Percentiles rank a stretch among this genome's conserved stretches.
Conservation (phyloP, 1,284 basidiomycete species). For the Tylopilus sp. region DNA sequence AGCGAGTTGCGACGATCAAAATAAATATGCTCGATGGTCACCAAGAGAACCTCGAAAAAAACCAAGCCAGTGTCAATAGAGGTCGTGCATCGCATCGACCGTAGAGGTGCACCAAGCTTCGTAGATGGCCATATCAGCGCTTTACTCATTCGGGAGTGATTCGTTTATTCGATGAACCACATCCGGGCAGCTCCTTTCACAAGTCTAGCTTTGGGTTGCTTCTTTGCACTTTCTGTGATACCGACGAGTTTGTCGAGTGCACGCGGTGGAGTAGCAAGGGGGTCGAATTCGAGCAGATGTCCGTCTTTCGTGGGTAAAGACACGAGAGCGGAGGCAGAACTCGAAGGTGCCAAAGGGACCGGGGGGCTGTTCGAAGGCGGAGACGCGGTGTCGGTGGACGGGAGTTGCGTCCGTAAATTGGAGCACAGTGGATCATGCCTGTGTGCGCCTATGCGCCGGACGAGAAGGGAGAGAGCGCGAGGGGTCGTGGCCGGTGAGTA, state of each 20-base stretch:
- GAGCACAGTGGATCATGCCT: too few species aligned
- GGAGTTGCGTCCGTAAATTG: too few species aligned
- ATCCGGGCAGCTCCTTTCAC: slow-evolving; percentile 67
- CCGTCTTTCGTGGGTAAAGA: slow-evolving; percentile 73
- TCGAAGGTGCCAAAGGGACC: slow-evolving; percentile 12
- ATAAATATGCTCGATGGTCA: neutral
- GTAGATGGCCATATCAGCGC: neutral
- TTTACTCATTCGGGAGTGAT: neutral
- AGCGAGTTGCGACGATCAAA: neutral
- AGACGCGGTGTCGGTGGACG: slow-evolving; percentile 20
- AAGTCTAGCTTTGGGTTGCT: slow-evolving; percentile 63
- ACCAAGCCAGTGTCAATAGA: neutral
- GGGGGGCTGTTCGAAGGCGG: slow-evolving; percentile 14
- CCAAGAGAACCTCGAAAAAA: neutral
- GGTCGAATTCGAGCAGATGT: slow-evolving; percentile 74
- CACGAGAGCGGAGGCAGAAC: slow-evolving; percentile 46
- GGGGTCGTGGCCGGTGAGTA: slow-evolving; percentile 35
- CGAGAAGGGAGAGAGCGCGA: slow-evolving; percentile 34
- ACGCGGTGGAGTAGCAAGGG: slow-evolving; percentile 63
- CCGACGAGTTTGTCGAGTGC: slow-evolving; percentile 69
- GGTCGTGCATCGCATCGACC: too few species aligned
- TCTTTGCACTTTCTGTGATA: slow-evolving; percentile 75
- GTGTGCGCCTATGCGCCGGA: slow-evolving; percentile 22
- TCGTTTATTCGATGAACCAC: slow-evolving; percentile 48
- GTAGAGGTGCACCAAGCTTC: too few species aligned